Percentiles rank a stretch among this genome's conserved stretches.
Conservation (phyloP, 2,329 filamentous ascomycete species). For the Aspergillus luchuensis region DNA sequence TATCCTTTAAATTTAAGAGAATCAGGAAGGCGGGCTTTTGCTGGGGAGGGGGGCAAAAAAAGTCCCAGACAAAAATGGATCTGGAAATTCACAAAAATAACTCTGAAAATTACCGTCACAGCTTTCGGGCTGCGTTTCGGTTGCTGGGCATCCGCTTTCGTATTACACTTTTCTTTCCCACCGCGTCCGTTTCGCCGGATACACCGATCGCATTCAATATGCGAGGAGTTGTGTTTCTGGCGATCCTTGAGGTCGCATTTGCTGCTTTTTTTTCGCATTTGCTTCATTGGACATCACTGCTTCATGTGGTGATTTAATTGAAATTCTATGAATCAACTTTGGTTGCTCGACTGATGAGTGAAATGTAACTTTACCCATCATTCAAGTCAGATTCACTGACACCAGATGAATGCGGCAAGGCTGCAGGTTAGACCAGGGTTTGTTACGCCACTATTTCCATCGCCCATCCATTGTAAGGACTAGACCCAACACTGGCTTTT, state of each 20-base stretch:
- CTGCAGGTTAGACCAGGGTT: slow-evolving; percentile 20
- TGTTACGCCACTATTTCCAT: slow-evolving; percentile 16
- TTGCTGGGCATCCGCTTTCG: slow-evolving; percentile 10
- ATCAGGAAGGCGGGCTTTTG: slow-evolving; percentile 18
- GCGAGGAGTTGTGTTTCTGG: not conserved
- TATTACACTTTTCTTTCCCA: slow-evolving; percentile 11
- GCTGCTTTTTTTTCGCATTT: no score
- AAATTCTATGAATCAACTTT: not conserved
- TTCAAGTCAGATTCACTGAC: slow-evolving; percentile 7
- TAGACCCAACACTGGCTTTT: slow-evolving; percentile 3
- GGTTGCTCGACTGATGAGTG: no score
- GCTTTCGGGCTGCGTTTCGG: slow-evolving; percentile 11
- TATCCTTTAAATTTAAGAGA: slow-evolving; percentile 25
- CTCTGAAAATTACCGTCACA: slow-evolving; percentile 22
- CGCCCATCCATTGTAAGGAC: not conserved
- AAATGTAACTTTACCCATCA: no score
- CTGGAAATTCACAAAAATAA: slow-evolving; percentile 8
- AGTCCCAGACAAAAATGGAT: slow-evolving; percentile 13
- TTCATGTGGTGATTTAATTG: no score
- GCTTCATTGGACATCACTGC: no score
- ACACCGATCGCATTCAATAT: not conserved
- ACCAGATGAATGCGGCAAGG: slow-evolving; percentile 15
- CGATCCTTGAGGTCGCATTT: not conserved
- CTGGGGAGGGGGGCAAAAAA: slow-evolving; percentile 15
- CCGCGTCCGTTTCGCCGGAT: not conserved